phyloP scores from a whole-genome alignment of 257 asterid genomes.

The Handroanthus guayacan region DNA sequence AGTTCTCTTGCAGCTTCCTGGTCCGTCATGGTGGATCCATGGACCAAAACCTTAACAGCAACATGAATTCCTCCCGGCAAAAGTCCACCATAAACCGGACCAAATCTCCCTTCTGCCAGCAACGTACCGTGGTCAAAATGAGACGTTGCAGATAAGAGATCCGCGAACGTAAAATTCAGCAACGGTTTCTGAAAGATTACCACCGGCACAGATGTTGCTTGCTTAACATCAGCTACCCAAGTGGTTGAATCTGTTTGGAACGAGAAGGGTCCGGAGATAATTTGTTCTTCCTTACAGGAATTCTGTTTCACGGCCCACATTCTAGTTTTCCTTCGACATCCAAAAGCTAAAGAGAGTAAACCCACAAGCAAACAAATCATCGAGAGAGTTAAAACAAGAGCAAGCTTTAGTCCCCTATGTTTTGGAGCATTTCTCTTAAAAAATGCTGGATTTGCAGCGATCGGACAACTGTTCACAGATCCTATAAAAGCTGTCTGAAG shows the following conservation, averaged over 20 bases:
- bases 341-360: conserved; percentile 77
- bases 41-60: conserved; percentile 74
- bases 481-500: conserved; percentile 65
- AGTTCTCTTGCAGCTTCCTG: conserved; percentile 76
- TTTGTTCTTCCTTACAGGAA: conserved; percentile 62
- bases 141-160: conserved; percentile 77
- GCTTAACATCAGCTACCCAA: conserved; percentile 92
- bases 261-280: conserved; percentile 77
- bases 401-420: conserved; percentile 73
- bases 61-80: conserved; percentile 76
- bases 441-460: conserved; percentile 79
- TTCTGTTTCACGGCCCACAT: conserved; percentile 65
- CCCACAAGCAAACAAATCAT: conserved; percentile 72
- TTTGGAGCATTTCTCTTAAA: conserved; percentile 52
- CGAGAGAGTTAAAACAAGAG: conserved; percentile 68
- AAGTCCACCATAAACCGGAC: conserved; percentile 76
- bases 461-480: conserved; percentile 74
- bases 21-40: conserved; percentile 82
- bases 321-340: conserved; percentile 64
- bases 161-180: conserved; percentile 78
- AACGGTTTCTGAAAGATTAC: conserved; percentile 82
- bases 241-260: conserved; percentile 80
- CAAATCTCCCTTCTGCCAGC: conserved; percentile 82
- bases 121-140: conserved; percentile 67
- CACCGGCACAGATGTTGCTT: conserved; percentile 70